Evolutionary conservation across 495 filamentous ascomycete genomes (phyloP), one percentile per base, ranked within the genome.

Genomic region (Chaetomium cochliodes): DNA sequence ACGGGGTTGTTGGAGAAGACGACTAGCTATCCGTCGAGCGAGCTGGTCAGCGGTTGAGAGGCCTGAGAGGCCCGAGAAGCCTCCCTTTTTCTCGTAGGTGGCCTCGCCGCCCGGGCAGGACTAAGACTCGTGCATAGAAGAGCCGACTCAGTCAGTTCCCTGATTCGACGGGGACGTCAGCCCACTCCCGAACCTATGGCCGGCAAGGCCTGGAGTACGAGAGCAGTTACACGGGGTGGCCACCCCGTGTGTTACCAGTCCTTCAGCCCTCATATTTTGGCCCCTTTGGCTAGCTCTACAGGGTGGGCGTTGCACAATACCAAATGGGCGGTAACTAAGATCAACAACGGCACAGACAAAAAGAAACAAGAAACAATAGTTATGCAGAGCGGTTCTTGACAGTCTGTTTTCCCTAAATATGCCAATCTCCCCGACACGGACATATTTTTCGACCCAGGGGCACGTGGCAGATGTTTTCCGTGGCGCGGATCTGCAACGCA

Each of bases 21-120:
- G 41, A 68, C 72, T 0, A 68, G 41, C 49, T 71, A 62, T 56
- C 55, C 60, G 39, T 44, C 67, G 49, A 75, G 70, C 42, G 69
- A 72, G 65, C 62, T 77, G 28, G 72, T 78, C 44, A 71, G 67
- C 60, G 69, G 64, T 7, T 67, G 66, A 71, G 42, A 16, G 5
- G 25, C 18, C 23, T 18, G 22, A 37, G 22, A 26, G 20, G n/a
- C 1, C 15, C 39, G 42, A n/a, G n/a, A n/a, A n/a, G n/a, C n/a
- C n/a, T n/a, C n/a, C n/a, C n/a, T n/a, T 44, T 15, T 59, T 59
- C 16, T 46, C 9, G 23, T 23, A 23, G 16, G 22, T 11, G 16
- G 26, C 3, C 23, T 50, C 22, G 8, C 15, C 22, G 2, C 49
- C 25, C 5, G 49, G 23, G 25, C 49, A 52, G 6, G 3, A 11